A percentile compares a stretch with the other conserved stretches of the same genome.
Evolutionary conservation across 139 green algal species (phyloP).

Genomic region (Closterium sp.): DNA sequence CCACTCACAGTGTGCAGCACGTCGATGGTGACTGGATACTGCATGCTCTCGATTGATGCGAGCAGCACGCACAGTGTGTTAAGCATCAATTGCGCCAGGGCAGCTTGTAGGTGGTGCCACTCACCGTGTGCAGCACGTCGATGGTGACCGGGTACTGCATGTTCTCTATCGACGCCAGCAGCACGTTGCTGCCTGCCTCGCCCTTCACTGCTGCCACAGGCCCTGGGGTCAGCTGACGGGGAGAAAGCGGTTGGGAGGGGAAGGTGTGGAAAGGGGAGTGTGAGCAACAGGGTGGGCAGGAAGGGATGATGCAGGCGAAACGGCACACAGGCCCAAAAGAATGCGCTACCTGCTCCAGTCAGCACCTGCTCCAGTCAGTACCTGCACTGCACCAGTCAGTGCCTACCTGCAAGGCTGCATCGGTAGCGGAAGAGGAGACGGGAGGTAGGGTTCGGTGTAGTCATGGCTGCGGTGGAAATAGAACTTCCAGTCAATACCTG

Average conservation of each 20-base stretch:
- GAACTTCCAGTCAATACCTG: slow-evolving; percentile 63
- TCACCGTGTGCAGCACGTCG: slow-evolving; percentile 67
- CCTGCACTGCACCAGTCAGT: too few species aligned
- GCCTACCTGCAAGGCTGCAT: neutral
- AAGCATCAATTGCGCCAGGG: neutral
- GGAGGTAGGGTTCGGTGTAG: slow-evolving; percentile 64
- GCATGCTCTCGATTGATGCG: slow-evolving; percentile 61
- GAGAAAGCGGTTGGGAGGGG: too few species aligned
- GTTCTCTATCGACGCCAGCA: slow-evolving; percentile 61
- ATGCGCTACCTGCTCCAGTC: too few species aligned
- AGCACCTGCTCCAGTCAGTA: too few species aligned
- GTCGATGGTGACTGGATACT: slow-evolving; percentile 56
- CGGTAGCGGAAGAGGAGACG: slow-evolving; percentile 27
- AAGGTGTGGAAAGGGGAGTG: too few species aligned
- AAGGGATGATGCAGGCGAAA: too few species aligned
- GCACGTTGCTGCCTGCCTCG: neutral
- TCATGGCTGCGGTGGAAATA: slow-evolving; percentile 62
- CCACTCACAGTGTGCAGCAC: slow-evolving; percentile 59
- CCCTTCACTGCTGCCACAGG: too few species aligned
- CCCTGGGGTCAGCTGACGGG: slow-evolving; percentile 43
- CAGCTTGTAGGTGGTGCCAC: neutral
- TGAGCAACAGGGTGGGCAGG: too few species aligned
- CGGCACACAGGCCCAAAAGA: too few species aligned
- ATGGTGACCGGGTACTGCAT: slow-evolving; percentile 64
- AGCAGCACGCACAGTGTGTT: too few species aligned